Evolutionary conservation across 225 moss, liverwort and hornwort species (phyloP).

Genomic region (Straminergon stramineum): DNA sequence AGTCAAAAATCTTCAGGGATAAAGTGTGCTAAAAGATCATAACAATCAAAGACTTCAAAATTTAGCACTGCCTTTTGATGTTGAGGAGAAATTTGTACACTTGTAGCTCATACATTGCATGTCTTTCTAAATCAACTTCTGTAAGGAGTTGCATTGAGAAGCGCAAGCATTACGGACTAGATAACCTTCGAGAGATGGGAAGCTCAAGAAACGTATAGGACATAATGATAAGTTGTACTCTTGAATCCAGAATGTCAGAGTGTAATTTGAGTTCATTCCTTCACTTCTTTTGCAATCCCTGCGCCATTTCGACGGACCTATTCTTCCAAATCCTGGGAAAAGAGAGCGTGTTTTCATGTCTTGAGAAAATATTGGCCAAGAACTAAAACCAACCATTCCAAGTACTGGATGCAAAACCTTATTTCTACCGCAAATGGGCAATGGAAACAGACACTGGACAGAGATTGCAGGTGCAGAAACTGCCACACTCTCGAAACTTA

Average conservation of each 20-base stretch:
- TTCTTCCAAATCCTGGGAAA: neutral
- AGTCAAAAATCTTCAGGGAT: too few species aligned
- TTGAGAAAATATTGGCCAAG: neutral
- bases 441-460: neutral
- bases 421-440: neutral
- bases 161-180: too few species aligned
- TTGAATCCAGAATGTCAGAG: neutral
- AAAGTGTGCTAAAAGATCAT: too few species aligned
- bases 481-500: neutral
- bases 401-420: neutral
- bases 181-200: neutral
- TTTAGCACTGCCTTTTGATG: too few species aligned
- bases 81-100: too few species aligned
- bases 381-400: neutral
- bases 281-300: slow-evolving; percentile 13
- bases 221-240: neutral
- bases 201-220: neutral
- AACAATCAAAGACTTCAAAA: too few species aligned
- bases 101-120: too few species aligned
- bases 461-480: neutral
- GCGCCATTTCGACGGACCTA: neutral
- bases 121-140: too few species aligned
- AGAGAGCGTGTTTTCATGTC: neutral
- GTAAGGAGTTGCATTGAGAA: too few species aligned
- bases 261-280: neutral